Base-by-base conservation (phyloP, 768 basidiomycete genomes). In the Neoboletus magnificus region DNA sequence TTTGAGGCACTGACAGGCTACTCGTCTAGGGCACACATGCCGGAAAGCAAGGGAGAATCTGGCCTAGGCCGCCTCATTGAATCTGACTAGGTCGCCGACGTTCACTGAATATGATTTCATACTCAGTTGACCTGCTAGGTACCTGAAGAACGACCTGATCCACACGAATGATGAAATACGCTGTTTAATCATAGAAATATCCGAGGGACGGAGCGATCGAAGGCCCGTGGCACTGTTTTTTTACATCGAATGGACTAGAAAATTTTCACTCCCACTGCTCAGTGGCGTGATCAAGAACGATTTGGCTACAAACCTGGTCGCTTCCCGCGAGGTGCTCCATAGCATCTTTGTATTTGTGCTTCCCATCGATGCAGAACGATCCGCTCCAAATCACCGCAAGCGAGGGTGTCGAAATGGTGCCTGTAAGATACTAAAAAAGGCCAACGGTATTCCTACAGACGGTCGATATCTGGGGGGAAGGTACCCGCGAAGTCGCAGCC, bases 81-180 rank as follows among this genome's bases (percentile, higher is more conserved):
- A 35, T 11, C n/a, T 36, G 47, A 43, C 45, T 20, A 36, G 12
- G 50, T 33, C 37, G 11, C 42, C 30, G 3, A 22, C 12, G 33
- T 44, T 33, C 49, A 23, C 22, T 39, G 16, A 32, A 56, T 40
- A n/a, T 52, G 10, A 9, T 32, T 42, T 54, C 50, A 52, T 44
- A 36, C 44, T 46, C 32, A 18, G 20, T 33, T 44, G 48, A 37
- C 49, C 33, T 37, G 40, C 44, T 29, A 41, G 29, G 57, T 58
- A 42, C 52, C 57, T 57, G 47, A 42, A 25, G 22, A 41, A 35
- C 44, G 64, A 58, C 59, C 55, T 59, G 67, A 62, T 66, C 62
- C 66, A 59, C 61, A 66, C 44, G 54, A 56, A 55, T 43, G 29
- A 57, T 35, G 51, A 35, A 55, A 50, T 43, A 30, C 41, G 33